Base-by-base conservation (phyloP, 208 protist genomes). In the Wallacemonas collosoma region DNA sequence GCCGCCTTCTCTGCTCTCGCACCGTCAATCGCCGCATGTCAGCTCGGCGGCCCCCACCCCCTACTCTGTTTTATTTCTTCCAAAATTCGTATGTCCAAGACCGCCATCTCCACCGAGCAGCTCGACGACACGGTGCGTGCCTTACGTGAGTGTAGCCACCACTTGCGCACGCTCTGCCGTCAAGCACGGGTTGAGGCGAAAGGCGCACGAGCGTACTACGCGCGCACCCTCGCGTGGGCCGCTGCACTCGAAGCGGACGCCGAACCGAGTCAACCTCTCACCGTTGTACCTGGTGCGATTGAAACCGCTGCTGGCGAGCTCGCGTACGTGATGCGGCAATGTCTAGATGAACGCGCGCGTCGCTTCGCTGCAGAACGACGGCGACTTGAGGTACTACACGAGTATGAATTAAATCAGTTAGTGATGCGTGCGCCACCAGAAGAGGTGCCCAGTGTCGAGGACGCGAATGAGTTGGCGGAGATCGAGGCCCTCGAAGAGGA, bases 381-480 rank as follows among this genome's bases (percentile, higher is more conserved):
- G 36, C 64, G 64, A 14, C 51, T 69, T 4, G 51, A 69, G 38
- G 64, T 69, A 14, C 35, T 69, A 48, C 64, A 69, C 17, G 47
- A 54, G 40, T 57, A 69, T 48, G 3, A 40, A 44, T 7, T 69
- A 4, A 38, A 47, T 47, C 6, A 69, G 38, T 9, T 69, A 3
- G 35, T 58, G 14, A 8, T 9, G 48, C 43, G n/a, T 26, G 44
- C 45, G 48, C 48, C 50, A 40, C 68, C 35, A n/a, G 56, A 63
- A 35, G 51, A 62, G n/a, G 17, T 4, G 51, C 51, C 3, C 3
- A 47, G 3, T 11, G 17, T 3, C 6, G 44, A 66, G 17, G 68
- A 62, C 14, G 66, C 58, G 53, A 15, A 6, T 12, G 39, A 58
- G 40, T 3, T 39, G 3, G 53, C 17, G 5, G 43, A 63, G 56